phyloP scores from a whole-genome alignment of 2,329 filamentous ascomycete genomes.

The Monilinia fructicola region DNA sequence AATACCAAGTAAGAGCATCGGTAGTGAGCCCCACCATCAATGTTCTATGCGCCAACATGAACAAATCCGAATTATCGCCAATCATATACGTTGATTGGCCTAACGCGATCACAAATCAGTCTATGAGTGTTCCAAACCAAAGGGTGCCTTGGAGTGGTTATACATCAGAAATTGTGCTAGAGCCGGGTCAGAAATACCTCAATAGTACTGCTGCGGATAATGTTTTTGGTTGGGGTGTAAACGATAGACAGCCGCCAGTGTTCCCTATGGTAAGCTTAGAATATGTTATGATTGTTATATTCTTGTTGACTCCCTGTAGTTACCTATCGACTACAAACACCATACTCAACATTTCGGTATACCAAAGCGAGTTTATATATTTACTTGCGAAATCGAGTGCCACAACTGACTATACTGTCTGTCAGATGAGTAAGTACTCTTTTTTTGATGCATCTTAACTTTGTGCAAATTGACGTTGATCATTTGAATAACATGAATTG shows the following conservation, averaged over 20 bases:
- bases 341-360: constrained; percentile 54
- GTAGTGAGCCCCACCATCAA: constrained; percentile 71
- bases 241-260: constrained; percentile 50
- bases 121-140: constrained; percentile 43
- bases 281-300: background rate
- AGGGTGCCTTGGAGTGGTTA: constrained; percentile 43
- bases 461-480: too few species aligned
- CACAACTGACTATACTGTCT: constrained; percentile 61
- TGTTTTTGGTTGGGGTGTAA: constrained; percentile 66
- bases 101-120: constrained; percentile 38
- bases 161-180: constrained; percentile 43
- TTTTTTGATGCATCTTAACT: background rate
- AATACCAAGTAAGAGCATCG: constrained; percentile 66
- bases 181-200: constrained; percentile 44
- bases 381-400: constrained; percentile 55
- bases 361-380: constrained; percentile 59
- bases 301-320: constrained; percentile 40
- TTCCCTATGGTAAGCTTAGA: constrained; percentile 47
- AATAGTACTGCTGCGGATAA: constrained; percentile 65
- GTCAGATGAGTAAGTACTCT: constrained; percentile 49
- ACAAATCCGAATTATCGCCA: constrained; percentile 56
- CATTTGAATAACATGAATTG: background rate
- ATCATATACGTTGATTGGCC: constrained; percentile 66
- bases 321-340: constrained; percentile 68
- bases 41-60: constrained; percentile 70